Evolutionary conservation across 2,329 filamentous ascomycete genomes (phyloP).

Genomic region (Ophiostoma ips): DNA sequence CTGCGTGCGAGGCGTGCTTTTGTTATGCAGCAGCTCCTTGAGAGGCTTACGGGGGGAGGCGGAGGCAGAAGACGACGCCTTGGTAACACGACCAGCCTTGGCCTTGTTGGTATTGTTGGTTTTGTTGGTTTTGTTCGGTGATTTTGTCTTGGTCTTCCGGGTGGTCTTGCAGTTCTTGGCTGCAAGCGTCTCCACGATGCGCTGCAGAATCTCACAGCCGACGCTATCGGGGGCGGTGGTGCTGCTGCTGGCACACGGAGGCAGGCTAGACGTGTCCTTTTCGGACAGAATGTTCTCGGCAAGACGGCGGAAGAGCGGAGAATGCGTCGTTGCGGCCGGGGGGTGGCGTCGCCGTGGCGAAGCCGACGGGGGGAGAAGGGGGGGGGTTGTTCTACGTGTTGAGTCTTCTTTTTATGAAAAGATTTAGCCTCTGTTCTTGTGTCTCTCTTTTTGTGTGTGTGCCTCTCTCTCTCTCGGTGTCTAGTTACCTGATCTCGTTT

Average conservation of each 20-base stretch:
- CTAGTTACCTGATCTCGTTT: background rate
- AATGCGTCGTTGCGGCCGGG: slow-evolving; percentile 54
- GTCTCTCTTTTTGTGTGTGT: background rate
- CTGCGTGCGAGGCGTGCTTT: background rate
- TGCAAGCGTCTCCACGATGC: background rate
- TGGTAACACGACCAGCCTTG: background rate
- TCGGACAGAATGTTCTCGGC: slow-evolving; percentile 29
- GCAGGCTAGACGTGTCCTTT: slow-evolving; percentile 11
- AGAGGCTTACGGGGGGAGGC: slow-evolving; percentile 14
- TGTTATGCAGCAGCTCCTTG: slow-evolving; percentile 14
- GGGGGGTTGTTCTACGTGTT: background rate
- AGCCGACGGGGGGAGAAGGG: no score
- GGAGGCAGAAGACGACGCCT: slow-evolving; percentile 5
- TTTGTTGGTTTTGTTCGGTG: background rate
- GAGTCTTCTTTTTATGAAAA: background rate
- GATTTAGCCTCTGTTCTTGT: background rate
- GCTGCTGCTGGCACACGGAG: no score
- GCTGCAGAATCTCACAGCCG: background rate
- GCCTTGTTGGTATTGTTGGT: background rate
- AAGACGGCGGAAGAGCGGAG: slow-evolving; percentile 52
- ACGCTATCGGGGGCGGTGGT: background rate
- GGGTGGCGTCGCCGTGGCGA: slow-evolving; percentile 13
- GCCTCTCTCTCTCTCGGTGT: background rate
- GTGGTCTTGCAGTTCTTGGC: slow-evolving; percentile 12
- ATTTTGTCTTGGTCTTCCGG: no score